These are phyloP conservation scores for Penicillium sp. DNA, from an alignment of 2,329 filamentous ascomycete genomes.

Conservation along the genomic window DNA sequence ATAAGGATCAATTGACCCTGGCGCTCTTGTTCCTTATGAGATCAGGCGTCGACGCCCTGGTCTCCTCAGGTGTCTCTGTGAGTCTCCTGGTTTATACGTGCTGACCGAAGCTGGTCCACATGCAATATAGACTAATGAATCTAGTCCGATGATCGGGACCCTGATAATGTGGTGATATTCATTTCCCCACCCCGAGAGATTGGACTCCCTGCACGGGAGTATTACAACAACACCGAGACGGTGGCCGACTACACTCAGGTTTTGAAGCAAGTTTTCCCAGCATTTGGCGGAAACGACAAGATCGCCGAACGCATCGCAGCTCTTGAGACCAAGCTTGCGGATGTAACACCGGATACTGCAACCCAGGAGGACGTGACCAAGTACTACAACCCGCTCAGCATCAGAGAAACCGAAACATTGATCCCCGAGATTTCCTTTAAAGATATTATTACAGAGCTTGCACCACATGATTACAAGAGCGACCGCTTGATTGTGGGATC, in stretches of 20 bases:
- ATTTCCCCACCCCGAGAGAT: conserved; percentile 51
- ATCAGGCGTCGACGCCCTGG: conserved; percentile 42
- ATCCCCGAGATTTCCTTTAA: conserved; percentile 61
- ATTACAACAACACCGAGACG: conserved; percentile 60
- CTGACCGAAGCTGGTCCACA: not conserved
- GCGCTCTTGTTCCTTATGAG: conserved; percentile 44
- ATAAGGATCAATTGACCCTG: conserved; percentile 38
- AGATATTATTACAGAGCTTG: conserved; percentile 56
- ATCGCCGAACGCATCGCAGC: conserved; percentile 53
- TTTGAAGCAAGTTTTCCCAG: conserved; percentile 47
- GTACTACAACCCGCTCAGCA: conserved; percentile 66
- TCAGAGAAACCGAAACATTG: conserved; percentile 59
- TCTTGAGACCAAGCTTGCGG: conserved; percentile 64
- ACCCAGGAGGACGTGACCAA: conserved; percentile 66
- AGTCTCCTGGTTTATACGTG: conserved; percentile 17
- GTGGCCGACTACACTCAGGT: conserved; percentile 56
- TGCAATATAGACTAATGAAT: conserved; percentile 11
- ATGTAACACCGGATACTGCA: conserved; percentile 61
- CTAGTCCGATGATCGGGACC: conserved; percentile 58
- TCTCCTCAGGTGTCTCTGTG: conserved; percentile 39
- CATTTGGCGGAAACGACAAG: conserved; percentile 42
- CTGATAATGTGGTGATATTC: conserved; percentile 56
- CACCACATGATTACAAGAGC: conserved; percentile 55
- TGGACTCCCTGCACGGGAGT: conserved; percentile 65
- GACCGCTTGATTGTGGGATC: conserved; percentile 62